A percentile compares a stretch with the other conserved stretches of the same genome.
These are phyloP conservation scores for Globisporangium nagaii DNA, from an alignment of 352 stramenopile species.

Conservation along the genomic window DNA sequence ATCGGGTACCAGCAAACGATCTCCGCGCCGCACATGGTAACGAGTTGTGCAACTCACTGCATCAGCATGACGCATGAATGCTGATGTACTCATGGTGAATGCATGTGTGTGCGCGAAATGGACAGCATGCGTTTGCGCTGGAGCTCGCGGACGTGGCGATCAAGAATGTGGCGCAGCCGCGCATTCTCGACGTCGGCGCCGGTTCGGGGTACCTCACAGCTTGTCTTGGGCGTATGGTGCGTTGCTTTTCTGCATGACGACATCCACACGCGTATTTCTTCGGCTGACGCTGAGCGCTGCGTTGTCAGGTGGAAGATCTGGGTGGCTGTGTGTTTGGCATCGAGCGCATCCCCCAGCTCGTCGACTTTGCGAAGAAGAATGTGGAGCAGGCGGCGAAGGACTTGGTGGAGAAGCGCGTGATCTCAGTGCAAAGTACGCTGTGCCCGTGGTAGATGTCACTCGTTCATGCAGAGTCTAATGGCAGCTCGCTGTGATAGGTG, in stretches of 20 bases:
- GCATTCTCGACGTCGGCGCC: constrained; percentile 92
- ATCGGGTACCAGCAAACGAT: constrained; percentile 87
- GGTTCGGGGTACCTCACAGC: constrained; percentile 95
- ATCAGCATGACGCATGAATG: not conserved
- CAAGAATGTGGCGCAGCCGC: constrained; percentile 29
- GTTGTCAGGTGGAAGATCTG: constrained; percentile 19
- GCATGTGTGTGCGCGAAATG: not conserved
- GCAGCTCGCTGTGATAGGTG: constrained; percentile 26
- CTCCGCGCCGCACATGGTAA: constrained; percentile 87
- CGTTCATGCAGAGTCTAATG: too few relatives aligned
- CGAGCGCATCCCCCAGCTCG: constrained; percentile 85
- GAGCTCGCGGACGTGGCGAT: constrained; percentile 68
- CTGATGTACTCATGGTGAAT: too few relatives aligned
- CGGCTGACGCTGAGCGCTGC: too few relatives aligned
- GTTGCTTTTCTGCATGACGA: constrained; percentile 8
- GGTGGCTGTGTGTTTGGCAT: constrained; percentile 84
- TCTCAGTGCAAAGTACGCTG: constrained; percentile 42
- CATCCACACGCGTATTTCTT: too few relatives aligned
- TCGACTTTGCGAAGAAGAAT: constrained; percentile 80
- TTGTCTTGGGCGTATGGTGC: constrained; percentile 85
- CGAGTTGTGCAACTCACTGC: too few relatives aligned
- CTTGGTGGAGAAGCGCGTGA: constrained; percentile 55
- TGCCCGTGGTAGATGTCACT: too few relatives aligned
- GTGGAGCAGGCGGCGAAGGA: constrained; percentile 76
- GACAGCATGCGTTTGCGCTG: constrained; percentile 71